Evolutionary conservation across 352 stramenopile genomes (phyloP).

Genomic region (Pythium vanterpoolii): DNA sequence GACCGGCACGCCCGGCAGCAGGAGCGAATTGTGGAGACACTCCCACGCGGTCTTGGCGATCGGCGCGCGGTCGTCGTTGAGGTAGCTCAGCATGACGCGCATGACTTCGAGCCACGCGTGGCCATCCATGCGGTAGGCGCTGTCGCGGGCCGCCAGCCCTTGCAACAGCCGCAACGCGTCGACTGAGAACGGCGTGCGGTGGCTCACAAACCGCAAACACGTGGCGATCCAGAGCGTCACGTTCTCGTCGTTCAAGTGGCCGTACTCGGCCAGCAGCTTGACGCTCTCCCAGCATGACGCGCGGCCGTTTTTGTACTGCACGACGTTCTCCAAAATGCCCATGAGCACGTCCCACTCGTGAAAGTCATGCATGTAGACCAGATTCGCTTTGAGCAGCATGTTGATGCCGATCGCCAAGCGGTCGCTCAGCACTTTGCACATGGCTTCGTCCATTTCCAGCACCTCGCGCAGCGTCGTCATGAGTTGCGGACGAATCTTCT

Average conservation of each 20-base stretch:
- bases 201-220: conserved; percentile 71
- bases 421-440: conserved; percentile 80
- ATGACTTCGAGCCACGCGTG: conserved; percentile 81
- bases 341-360: conserved; percentile 75
- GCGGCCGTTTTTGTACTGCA: conserved; percentile 74
- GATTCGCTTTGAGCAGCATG: conserved; percentile 82
- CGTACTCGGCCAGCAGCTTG: conserved; percentile 60
- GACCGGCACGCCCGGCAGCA: conserved; percentile 67
- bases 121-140: conserved; percentile 68
- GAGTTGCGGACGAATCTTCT: conserved; percentile 74
- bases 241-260: conserved; percentile 74
- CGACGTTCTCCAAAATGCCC: conserved; percentile 70
- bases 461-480: conserved; percentile 77
- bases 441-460: conserved; percentile 73
- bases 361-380: conserved; percentile 88
- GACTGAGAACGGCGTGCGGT: conserved; percentile 72
- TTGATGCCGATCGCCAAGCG: conserved; percentile 77
- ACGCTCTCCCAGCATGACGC: conserved; percentile 78
- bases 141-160: conserved; percentile 68
- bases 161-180: conserved; percentile 76
- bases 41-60: conserved; percentile 84
- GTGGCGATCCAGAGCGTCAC: conserved; percentile 82
- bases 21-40: conserved; percentile 76
- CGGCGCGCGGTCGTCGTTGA: conserved; percentile 71
- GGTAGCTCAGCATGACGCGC: conserved; percentile 81